Conservation (phyloP, 805 yeast species). For the Pichia heedii region DNA sequence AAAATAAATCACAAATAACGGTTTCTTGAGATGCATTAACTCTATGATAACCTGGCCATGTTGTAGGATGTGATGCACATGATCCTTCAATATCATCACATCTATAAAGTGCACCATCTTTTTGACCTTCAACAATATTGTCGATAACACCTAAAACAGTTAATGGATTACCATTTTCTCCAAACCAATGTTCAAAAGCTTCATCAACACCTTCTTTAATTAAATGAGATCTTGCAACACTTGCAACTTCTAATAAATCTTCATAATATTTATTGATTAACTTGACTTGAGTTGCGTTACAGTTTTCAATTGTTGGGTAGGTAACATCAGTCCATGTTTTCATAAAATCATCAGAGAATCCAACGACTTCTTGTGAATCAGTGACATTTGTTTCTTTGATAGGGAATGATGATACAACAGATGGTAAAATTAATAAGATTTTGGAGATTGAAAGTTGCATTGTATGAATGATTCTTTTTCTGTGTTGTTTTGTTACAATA, state of each 20-base stretch:
- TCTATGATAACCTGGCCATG: slow-evolving; percentile 35
- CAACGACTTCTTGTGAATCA: background rate
- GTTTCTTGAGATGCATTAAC: slow-evolving; percentile 30
- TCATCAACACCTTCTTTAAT: slow-evolving; percentile 27
- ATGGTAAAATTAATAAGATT: too few relatives aligned
- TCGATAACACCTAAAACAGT: slow-evolving; percentile 31
- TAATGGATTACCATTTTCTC: slow-evolving; percentile 26
- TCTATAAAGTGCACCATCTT: slow-evolving; percentile 27
- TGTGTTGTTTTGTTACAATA: too few relatives aligned
- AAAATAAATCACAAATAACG: slow-evolving; percentile 33
- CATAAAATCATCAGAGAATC: slow-evolving; percentile 1
- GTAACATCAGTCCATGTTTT: slow-evolving; percentile 7
- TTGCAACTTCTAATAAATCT: slow-evolving; percentile 27
- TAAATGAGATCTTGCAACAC: slow-evolving; percentile 30
- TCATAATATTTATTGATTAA: slow-evolving; percentile 22
- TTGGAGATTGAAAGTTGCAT: too few relatives aligned
- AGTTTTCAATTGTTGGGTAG: slow-evolving; percentile 8
- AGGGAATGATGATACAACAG: background rate
- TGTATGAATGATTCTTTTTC: too few relatives aligned
- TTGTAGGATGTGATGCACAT: slow-evolving; percentile 24
- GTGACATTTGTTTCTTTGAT: background rate
- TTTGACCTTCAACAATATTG: slow-evolving; percentile 26
- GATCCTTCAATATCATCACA: slow-evolving; percentile 33
- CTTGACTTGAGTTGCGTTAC: slow-evolving; percentile 15
- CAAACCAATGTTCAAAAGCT: slow-evolving; percentile 30